Base-by-base conservation (phyloP, 2,329 filamentous ascomycete species). In the Aureobasidium sp. region DNA sequence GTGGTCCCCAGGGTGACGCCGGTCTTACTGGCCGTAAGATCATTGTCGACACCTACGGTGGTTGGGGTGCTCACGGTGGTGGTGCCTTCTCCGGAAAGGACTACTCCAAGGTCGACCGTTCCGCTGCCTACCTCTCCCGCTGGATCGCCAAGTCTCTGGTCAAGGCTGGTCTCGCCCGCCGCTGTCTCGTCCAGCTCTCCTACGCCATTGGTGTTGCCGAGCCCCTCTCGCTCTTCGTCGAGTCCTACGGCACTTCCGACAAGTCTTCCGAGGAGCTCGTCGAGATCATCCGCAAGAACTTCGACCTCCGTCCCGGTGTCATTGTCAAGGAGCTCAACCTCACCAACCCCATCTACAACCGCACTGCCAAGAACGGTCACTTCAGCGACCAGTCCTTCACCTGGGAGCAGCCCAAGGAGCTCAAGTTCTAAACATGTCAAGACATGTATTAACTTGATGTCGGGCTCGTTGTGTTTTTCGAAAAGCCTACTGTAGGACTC, bases 21-120 rank as follows among this genome's bases (percentile, higher is more conserved):
- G 94, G 94, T 86, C 85, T 99, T 68, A 99, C 94, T 68, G 94
- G 94, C 78, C 92, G 94, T 75, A 99, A 99, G 88, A 99, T 99
- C 86, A 89, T 97, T 69, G 94, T 99, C 77, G 94, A 99, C 82
- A 97, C 94, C 78, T 99, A 99, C 82, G 94, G 94, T 83, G 94
- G 94, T 74, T 97, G 94, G 94, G 94, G 94, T 82, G 94, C 94
- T 72, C 94, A 99, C 85, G 94, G 94, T 84, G 94, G 94, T 84
- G 94, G 94, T 88, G 94, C 94, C 78, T 99, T 99, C 89, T 97
- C 94, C 73, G 94, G 94, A 74, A 99, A 99, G 88, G 94, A 99
- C 79, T 99, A 97, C 87, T 97, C 91, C 85, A 99, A 99, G 87
- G 94, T 99, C 80, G 94, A 99, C 77, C 90, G 94, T 72, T 97